Percentiles rank a stretch among this genome's conserved stretches.
Evolutionary conservation across 495 filamentous ascomycete species (phyloP).

Genomic region (Tuber calosporum): DNA sequence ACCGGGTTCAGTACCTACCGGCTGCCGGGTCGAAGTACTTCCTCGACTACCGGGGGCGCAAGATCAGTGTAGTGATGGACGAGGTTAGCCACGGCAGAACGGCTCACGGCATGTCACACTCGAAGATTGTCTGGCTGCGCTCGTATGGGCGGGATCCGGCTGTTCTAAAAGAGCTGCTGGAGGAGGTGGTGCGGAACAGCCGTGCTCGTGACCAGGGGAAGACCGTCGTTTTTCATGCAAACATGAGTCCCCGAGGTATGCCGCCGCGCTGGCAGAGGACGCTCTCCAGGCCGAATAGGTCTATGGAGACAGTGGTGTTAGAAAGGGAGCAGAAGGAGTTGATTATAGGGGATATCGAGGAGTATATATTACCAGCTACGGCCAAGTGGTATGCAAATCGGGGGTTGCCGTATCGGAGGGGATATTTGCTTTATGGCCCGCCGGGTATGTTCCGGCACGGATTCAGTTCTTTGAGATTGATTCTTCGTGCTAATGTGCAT

Average conservation of each 20-base stretch:
- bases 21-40: constrained; percentile 11
- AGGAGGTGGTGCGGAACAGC: constrained; percentile 20
- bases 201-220: constrained; percentile 25
- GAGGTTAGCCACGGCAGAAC: not conserved
- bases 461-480: not conserved
- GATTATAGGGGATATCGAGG: constrained; percentile 73
- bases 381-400: constrained; percentile 69
- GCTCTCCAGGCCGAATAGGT: constrained; percentile 53
- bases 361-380: constrained; percentile 70
- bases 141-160: constrained; percentile 25
- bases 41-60: constrained; percentile 26
- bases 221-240: constrained; percentile 30
- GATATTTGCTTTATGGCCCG: constrained; percentile 76
- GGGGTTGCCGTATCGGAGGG: constrained; percentile 84
- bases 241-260: constrained; percentile 6
- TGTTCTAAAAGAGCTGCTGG: constrained; percentile 21
- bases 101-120: not conserved
- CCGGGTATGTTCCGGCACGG: constrained; percentile 21
- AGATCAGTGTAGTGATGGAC: constrained; percentile 19
- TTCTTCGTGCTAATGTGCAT: constrained; percentile 12
- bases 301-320: constrained; percentile 75
- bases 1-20: constrained; percentile 28
- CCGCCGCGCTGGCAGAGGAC: constrained; percentile 23
- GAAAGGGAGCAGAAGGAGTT: constrained; percentile 63
- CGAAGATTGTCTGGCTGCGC: constrained; percentile 15